Evolutionary conservation across 2,329 filamentous ascomycete species (phyloP).

Genomic region (Pestalotiopsis sp.): DNA sequence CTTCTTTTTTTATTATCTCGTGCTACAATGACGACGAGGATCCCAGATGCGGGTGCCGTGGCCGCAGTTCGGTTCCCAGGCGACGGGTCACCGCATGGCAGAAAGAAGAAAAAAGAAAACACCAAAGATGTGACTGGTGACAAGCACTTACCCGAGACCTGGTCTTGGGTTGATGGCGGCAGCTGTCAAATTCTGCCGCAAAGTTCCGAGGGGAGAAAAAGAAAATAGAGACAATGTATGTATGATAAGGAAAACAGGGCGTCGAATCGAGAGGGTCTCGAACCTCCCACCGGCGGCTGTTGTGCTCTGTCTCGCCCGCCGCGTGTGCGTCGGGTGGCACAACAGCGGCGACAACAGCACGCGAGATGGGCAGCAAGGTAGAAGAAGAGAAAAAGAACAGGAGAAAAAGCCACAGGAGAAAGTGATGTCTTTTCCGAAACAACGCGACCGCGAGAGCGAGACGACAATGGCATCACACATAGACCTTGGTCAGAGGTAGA

Average conservation of each 20-base stretch:
- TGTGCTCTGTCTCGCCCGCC: not conserved
- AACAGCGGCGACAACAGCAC: not conserved
- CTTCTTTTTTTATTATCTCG: not conserved
- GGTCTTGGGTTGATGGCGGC: conserved; percentile 6
- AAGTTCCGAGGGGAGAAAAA: not conserved
- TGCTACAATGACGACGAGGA: not conserved
- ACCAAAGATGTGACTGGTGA: not conserved
- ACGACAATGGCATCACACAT: not conserved
- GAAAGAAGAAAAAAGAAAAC: not conserved
- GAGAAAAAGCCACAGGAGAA: not conserved
- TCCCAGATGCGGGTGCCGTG: not conserved
- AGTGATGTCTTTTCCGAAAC: not conserved
- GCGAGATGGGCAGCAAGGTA: not conserved
- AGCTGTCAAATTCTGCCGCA: conserved; percentile 4
- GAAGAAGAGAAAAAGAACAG: not conserved
- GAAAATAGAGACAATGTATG: not conserved
- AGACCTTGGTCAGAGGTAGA: not conserved
- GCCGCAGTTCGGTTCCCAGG: not conserved
- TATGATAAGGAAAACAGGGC: not conserved
- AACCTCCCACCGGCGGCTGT: not conserved
- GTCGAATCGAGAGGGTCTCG: not conserved
- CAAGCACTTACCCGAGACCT: not conserved
- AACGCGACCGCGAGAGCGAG: not conserved
- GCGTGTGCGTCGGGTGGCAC: not conserved
- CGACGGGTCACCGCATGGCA: not conserved